Conservation (phyloP, 2,329 filamentous ascomycete genomes). For the Fusarium sp. region DNA sequence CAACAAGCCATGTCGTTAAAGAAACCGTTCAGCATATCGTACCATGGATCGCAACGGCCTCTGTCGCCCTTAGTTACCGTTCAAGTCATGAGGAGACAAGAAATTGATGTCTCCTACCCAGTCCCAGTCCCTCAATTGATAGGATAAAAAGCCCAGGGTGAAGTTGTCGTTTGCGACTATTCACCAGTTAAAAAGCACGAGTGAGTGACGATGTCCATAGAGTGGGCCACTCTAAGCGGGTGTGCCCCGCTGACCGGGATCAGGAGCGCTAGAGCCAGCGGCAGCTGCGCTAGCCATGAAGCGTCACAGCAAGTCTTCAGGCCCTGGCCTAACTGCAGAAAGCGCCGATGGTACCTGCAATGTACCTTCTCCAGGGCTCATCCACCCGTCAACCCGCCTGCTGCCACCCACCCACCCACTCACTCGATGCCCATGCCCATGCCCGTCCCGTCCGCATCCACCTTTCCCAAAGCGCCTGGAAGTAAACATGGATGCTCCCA, state of each 20-base stretch:
- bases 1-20: conserved; percentile 2
- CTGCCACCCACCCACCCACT: background rate
- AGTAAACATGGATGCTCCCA: conserved; percentile 40
- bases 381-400: conserved; percentile 7
- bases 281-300: conserved; percentile 22
- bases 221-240: conserved; percentile 7
- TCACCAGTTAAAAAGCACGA: conserved; percentile 35
- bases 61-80: background rate
- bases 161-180: conserved; percentile 12
- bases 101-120: conserved; percentile 9
- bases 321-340: conserved; percentile 16
- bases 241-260: conserved; percentile 16
- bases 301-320: conserved; percentile 7
- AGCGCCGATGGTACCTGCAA: conserved; percentile 27
- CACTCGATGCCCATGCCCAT: background rate
- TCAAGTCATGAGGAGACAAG: background rate
- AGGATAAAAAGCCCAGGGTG: conserved; percentile 24
- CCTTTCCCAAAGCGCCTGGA: conserved; percentile 42
- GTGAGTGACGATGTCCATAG: conserved; percentile 23
- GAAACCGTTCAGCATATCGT: conserved; percentile 9
- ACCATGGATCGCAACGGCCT: conserved; percentile 1
- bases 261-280: conserved; percentile 24
- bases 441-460: conserved; percentile 37
- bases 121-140: conserved; percentile 31
- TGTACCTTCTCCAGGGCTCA: conserved; percentile 26